These are phyloP conservation scores for Entelexis paramagnoliae DNA, from an alignment of 1,139 yeast species.

Conservation along the genomic window DNA sequence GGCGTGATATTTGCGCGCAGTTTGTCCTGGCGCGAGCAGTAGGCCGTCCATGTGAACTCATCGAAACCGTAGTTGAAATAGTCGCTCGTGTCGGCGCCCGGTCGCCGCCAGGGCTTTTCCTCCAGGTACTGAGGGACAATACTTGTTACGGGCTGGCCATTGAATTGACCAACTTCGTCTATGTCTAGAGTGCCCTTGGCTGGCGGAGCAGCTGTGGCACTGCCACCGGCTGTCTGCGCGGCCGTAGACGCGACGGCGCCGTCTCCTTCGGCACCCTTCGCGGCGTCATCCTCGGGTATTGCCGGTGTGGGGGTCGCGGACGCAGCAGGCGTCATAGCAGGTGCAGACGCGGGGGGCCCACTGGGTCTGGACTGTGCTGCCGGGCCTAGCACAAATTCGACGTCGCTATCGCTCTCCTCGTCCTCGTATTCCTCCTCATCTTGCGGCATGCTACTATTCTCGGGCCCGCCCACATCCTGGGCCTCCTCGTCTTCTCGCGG, in stretches of 20 bases:
- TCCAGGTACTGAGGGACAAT: conserved; percentile 73
- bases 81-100: conserved; percentile 90
- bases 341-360: background rate
- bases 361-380: conserved; percentile 1
- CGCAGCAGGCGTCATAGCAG: conserved; percentile 3
- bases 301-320: background rate
- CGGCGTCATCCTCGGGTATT: background rate
- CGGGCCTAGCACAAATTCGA: conserved; percentile 22
- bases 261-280: background rate
- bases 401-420: conserved; percentile 19
- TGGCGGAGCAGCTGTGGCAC: background rate
- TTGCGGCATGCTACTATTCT: background rate
- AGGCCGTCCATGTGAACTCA: conserved; percentile 92
- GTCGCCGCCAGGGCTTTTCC: conserved; percentile 96
- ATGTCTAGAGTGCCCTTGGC: conserved; percentile 42
- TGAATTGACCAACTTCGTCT: conserved; percentile 64
- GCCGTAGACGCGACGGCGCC: background rate
- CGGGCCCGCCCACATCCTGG: background rate
- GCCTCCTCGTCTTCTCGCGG: conserved; percentile 10
- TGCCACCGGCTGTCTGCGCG: background rate
- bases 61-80: conserved; percentile 95
- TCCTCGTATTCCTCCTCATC: conserved; percentile 11
- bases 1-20: conserved; percentile 69
- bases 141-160: conserved; percentile 76
- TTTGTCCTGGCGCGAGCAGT: conserved; percentile 79